Conservation (phyloP, 2,329 filamentous ascomycete genomes). For the Trichoderma simmonsii region DNA sequence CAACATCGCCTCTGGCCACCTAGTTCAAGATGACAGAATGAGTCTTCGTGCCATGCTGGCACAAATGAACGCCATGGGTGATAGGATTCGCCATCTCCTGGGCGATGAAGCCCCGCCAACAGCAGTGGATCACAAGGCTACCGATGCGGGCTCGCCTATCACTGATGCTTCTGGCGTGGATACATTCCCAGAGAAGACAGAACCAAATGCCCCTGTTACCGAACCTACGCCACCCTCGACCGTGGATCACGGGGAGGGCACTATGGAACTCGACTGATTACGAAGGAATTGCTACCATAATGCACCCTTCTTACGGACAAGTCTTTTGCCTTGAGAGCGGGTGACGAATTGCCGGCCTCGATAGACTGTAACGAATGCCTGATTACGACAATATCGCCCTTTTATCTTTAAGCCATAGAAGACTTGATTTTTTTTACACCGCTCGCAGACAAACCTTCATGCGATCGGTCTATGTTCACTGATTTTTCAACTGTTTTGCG, state of each 20-base stretch:
- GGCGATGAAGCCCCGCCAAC: slow-evolving; percentile 30
- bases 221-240: slow-evolving; percentile 41
- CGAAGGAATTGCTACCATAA: neutral
- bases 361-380: slow-evolving; percentile 19
- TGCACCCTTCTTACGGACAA: neutral
- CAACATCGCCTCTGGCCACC: slow-evolving; percentile 39
- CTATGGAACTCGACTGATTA: slow-evolving; percentile 40
- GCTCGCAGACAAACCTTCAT: neutral
- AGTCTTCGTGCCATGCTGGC: slow-evolving; percentile 48
- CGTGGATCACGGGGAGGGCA: slow-evolving; percentile 37
- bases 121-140: slow-evolving; percentile 22
- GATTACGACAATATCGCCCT: slow-evolving; percentile 2
- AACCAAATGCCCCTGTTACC: slow-evolving; percentile 31
- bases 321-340: neutral
- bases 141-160: slow-evolving; percentile 27
- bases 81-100: slow-evolving; percentile 41
- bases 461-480: neutral
- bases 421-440: neutral
- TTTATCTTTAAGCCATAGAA: slow-evolving; percentile 11
- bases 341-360: neutral
- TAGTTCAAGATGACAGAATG: slow-evolving; percentile 42
- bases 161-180: slow-evolving; percentile 24
- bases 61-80: slow-evolving; percentile 44
- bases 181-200: slow-evolving; percentile 30
- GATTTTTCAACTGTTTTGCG: neutral